Conservation (phyloP, 192 early-diverging fungal species). For the Nowakowskiella sp. region DNA sequence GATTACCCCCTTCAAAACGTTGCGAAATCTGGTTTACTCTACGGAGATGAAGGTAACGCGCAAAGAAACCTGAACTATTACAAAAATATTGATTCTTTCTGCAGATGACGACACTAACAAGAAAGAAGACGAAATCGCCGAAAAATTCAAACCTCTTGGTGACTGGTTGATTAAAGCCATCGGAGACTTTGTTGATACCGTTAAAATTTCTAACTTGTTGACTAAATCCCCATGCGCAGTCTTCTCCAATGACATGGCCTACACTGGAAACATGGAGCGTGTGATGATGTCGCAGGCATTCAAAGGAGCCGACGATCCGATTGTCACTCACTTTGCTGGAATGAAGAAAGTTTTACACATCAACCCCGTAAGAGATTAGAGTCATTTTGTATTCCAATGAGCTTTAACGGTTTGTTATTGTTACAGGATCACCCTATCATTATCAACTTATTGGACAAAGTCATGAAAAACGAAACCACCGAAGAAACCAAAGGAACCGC, state of each 20-base stretch:
- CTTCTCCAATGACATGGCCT: constrained; percentile 32
- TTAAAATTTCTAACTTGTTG: constrained; percentile 64
- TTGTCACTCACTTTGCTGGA: constrained; percentile 21
- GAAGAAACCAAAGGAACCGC: constrained; percentile 17
- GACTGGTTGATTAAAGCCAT: constrained; percentile 31
- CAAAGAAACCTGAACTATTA: too few species aligned
- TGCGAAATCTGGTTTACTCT: constrained; percentile 41
- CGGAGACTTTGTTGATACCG: constrained; percentile 33
- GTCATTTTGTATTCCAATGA: background rate
- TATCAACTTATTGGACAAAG: constrained; percentile 22
- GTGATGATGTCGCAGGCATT: constrained; percentile 39
- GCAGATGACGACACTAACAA: constrained; percentile 26
- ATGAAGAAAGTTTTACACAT: constrained; percentile 37
- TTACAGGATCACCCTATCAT: constrained; percentile 37
- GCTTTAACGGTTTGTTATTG: background rate
- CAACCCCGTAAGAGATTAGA: constrained; percentile 26
- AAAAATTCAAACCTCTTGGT: constrained; percentile 39
- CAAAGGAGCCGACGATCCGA: constrained; percentile 24
- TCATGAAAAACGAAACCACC: constrained; percentile 15
- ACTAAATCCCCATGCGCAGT: constrained; percentile 72
- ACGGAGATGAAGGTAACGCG: constrained; percentile 56
- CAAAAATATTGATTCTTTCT: too few species aligned
- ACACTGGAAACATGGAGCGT: constrained; percentile 37
- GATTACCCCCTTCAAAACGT: constrained; percentile 66
- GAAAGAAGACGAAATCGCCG: constrained; percentile 12